These are phyloP conservation scores for Fusarium robinianum DNA, from an alignment of 2,329 filamentous ascomycete genomes.

Conservation along the genomic window DNA sequence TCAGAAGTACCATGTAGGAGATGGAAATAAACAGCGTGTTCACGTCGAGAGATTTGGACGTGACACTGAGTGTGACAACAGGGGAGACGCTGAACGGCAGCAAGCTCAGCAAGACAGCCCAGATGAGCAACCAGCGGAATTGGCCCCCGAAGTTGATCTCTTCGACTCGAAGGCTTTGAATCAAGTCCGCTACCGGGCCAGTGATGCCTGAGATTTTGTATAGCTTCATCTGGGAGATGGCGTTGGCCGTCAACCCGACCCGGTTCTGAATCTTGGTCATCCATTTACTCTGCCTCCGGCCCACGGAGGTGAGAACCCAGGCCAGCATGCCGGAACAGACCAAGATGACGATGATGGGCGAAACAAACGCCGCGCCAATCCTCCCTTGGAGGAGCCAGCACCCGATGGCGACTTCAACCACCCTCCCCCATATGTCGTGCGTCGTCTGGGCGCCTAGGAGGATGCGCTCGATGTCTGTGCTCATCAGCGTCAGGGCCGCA, in stretches of 20 bases:
- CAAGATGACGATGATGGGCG: conserved; percentile 51
- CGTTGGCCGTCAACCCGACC: conserved; percentile 39
- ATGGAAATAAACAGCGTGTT: conserved; percentile 42
- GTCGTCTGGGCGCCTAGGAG: conserved; percentile 39
- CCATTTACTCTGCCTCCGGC: conserved; percentile 40
- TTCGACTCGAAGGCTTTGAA: conserved; percentile 36
- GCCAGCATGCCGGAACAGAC: conserved; percentile 26
- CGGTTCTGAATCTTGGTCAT: conserved; percentile 44
- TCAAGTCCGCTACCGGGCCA: conserved; percentile 35
- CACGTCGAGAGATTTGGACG: conserved; percentile 30
- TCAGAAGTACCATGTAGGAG: conserved; percentile 43
- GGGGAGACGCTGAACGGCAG: conserved; percentile 44
- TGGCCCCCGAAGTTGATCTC: conserved; percentile 38
- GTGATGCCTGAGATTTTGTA: conserved; percentile 41
- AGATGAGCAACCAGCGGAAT: conserved; percentile 35
- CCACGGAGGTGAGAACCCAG: conserved; percentile 22
- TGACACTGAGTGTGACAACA: conserved; percentile 40
- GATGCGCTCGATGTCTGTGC: conserved; percentile 51
- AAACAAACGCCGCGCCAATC: conserved; percentile 52
- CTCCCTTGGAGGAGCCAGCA: conserved; percentile 53
- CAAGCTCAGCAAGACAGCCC: conserved; percentile 37
- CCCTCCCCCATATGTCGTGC: conserved; percentile 49
- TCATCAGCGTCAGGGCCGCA: conserved; percentile 53
- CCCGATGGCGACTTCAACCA: conserved; percentile 49
- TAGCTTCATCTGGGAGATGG: conserved; percentile 41